Evolutionary conservation across 176 grass and related monocot genomes (phyloP).

Genomic region (Carex parvula): DNA sequence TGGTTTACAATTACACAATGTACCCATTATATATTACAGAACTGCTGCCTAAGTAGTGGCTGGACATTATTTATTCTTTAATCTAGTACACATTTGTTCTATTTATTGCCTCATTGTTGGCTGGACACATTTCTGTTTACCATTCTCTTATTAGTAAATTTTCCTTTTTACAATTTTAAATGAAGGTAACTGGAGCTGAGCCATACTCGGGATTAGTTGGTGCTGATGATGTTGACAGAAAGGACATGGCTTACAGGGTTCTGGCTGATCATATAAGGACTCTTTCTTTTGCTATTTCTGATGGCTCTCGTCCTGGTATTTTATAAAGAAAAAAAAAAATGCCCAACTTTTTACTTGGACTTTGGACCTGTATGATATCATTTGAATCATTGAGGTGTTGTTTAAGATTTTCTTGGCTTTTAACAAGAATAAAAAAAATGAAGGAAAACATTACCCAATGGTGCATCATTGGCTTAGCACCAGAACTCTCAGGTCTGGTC

Average conservation of each 20-base stretch:
- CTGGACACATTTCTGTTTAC: neutral
- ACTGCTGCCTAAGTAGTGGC: neutral
- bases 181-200: constrained; percentile 50
- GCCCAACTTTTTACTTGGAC: neutral
- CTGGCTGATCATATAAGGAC: constrained; percentile 96
- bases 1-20: neutral
- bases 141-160: neutral
- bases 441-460: neutral
- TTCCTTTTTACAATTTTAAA: constrained; percentile 7
- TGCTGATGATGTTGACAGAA: constrained; percentile 68
- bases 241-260: constrained; percentile 98
- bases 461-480: neutral
- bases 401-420: neutral
- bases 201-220: constrained; percentile 70
- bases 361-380: neutral
- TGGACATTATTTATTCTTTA: neutral
- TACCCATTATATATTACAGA: neutral
- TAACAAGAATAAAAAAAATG: neutral
- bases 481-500: neutral
- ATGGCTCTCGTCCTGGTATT: constrained; percentile 87
- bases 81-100: neutral
- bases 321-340: neutral
- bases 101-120: constrained; percentile 15
- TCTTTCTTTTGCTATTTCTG: constrained; percentile 79
- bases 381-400: neutral